Base-by-base conservation (phyloP, 352 stramenopile species). In the Phytophthora europaea region DNA sequence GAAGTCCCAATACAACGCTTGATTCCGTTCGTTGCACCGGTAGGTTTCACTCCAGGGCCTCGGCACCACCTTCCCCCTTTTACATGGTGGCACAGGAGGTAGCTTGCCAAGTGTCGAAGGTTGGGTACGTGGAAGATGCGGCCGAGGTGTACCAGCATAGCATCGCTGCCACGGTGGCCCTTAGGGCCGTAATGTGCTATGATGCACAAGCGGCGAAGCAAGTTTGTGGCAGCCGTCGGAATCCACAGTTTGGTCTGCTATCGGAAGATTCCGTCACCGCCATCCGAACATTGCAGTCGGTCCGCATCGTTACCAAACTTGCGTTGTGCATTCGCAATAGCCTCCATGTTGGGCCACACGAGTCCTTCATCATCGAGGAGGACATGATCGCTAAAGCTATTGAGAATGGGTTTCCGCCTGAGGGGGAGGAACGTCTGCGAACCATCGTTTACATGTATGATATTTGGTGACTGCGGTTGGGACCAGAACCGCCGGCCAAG, bases 1-100 rank as follows among this genome's bases (percentile, higher is more conserved):
- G 45, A 76, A 82, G 20, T 84, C 74, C 36, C 67, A 80, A 28
- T 82, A 72, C 36, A 85, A 40, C 6, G 73, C 18, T 43, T 50
- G 22, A 15, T 70, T 59, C 1, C 58, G 33, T 7, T 50, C 28
- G 12, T 57, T 52, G 51, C 33, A 60, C n/a, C 61, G 61, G 13
- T 56, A 68, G 3, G 38, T 62, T 54, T 70, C 65, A 9, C 31
- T 55, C 55, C 18, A 65, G 6, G 48, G 65, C 15, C 47, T 53
- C 47, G 47, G 65, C 40, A 68, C 36, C 8, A 70, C 53, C 53
- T 57, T 70, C 20, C 28, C 54, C 18, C 62, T 22, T 70, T 64
- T 18, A 70, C 45, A 48, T 65, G 64, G 10, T 71, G 55, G 22
- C 55, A 65, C 43, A 71, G 47, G 22, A 65, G 64, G 33, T 18